phyloP scores from a whole-genome alignment of 345 rosid genomes.

The Salix dunnii region DNA sequence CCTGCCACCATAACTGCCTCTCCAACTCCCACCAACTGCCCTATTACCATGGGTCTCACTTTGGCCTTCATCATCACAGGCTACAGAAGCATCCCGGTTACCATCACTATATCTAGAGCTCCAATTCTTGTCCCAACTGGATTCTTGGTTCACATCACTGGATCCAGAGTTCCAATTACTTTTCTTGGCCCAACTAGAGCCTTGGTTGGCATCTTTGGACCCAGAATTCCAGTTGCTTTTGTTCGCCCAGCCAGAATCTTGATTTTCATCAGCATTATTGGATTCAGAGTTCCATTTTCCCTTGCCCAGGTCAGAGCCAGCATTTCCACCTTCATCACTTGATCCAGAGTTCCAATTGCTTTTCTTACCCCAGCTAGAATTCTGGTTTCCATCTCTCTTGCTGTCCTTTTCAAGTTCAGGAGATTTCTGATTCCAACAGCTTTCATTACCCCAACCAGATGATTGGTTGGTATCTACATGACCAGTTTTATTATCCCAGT shows the following conservation, averaged over 20 bases:
- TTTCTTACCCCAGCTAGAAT: conserved; percentile 2
- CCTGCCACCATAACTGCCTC: conserved; percentile 2
- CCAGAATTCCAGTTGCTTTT: conserved; percentile 14
- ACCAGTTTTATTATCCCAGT: conserved; percentile 8
- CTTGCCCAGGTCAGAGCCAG: background rate
- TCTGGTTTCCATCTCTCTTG: background rate
- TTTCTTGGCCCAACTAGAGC: conserved; percentile 18
- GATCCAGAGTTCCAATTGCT: conserved; percentile 16
- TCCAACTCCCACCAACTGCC: conserved; percentile 31
- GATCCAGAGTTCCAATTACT: conserved; percentile 15
- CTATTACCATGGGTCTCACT: conserved; percentile 15
- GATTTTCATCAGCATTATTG: background rate
- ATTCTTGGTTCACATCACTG: conserved; percentile 9
- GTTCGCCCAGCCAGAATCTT: conserved; percentile 11
- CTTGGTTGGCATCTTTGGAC: background rate
- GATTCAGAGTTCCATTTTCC: conserved; percentile 13
- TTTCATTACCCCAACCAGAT: conserved; percentile 13
- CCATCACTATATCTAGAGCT: conserved; percentile 15
- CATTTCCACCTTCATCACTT: conserved; percentile 2
- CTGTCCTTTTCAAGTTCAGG: background rate
- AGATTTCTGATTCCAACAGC: conserved; percentile 6
- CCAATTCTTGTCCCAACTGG: conserved; percentile 33
- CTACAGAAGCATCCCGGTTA: conserved; percentile 9
- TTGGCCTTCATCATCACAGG: conserved; percentile 23
- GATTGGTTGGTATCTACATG: background rate